phyloP scores from a whole-genome alignment of 192 early-diverging fungal species.

The Martensiomyces pterosporus region DNA sequence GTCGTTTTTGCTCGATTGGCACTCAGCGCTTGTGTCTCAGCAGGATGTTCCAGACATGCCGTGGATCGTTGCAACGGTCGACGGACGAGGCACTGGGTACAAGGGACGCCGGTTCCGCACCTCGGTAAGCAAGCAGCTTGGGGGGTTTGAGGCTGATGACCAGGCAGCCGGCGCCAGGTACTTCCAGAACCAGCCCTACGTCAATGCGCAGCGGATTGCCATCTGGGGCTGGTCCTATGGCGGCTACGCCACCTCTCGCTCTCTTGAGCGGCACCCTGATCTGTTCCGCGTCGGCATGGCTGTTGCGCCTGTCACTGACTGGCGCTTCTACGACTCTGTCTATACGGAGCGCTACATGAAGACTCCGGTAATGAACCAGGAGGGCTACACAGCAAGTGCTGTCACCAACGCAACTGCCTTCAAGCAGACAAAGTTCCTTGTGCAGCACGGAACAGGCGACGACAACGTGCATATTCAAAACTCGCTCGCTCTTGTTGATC shows the following conservation, averaged over 20 bases:
- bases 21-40: conserved; percentile 60
- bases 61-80: conserved; percentile 72
- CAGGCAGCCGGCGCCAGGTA: conserved; percentile 79
- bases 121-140: conserved; percentile 72
- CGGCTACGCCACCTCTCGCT: conserved; percentile 80
- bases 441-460: conserved; percentile 91
- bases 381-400: conserved; percentile 75
- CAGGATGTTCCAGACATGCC: conserved; percentile 51
- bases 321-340: conserved; percentile 82
- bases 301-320: conserved; percentile 95
- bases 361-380: conserved; percentile 70
- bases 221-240: conserved; percentile 99
- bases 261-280: conserved; percentile 78
- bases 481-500: conserved; percentile 70
- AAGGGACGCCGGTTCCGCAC: conserved; percentile 80
- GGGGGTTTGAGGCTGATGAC: conserved; percentile 78
- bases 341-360: conserved; percentile 98
- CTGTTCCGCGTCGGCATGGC: conserved; percentile 83
- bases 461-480: conserved; percentile 94
- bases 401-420: conserved; percentile 82
- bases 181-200: conserved; percentile 61
- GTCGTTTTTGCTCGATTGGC: conserved; percentile 67
- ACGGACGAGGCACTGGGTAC: conserved; percentile 86
- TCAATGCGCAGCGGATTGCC: conserved; percentile 74
- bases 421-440: conserved; percentile 66